These are phyloP conservation scores for Lasiodiplodia citricola DNA, from an alignment of 2,329 filamentous ascomycete genomes.

Conservation along the genomic window DNA sequence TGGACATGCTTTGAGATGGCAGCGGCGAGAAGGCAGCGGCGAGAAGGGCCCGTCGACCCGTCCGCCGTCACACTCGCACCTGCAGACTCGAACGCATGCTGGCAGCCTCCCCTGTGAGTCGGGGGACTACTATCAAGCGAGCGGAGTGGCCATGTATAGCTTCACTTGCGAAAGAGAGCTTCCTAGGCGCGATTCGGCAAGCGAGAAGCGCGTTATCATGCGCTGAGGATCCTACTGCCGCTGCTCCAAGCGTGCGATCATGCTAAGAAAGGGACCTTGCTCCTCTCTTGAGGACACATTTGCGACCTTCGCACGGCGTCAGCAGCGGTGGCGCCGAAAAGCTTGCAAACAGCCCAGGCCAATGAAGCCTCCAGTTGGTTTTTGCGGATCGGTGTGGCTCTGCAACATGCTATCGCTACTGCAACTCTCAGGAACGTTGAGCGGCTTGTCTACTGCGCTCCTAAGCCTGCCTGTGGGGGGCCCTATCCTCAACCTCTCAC, in stretches of 20 bases:
- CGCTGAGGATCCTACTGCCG: no score
- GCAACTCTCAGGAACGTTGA: no score
- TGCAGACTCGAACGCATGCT: not conserved
- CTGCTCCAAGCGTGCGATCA: not conserved
- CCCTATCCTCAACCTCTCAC: no score
- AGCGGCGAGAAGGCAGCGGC: not conserved
- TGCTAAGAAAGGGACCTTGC: not conserved
- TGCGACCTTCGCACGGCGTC: not conserved
- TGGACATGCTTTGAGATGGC: not conserved
- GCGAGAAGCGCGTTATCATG: no score
- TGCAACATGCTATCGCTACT: no score
- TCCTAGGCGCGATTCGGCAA: no score
- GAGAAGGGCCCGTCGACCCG: not conserved
- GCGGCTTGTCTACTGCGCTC: no score
- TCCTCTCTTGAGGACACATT: not conserved
- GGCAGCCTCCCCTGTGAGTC: not conserved
- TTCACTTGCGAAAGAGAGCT: no score
- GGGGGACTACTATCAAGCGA: no score
- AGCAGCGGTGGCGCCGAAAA: not conserved
- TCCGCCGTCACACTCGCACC: not conserved
- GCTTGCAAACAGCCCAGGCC: not conserved
- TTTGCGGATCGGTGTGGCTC: no score
- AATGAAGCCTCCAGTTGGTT: not conserved
- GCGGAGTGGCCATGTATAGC: no score
- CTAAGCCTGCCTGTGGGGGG: no score